phyloP scores from a whole-genome alignment of 2,329 filamentous ascomycete species.

The Harringtonia aguacate region DNA sequence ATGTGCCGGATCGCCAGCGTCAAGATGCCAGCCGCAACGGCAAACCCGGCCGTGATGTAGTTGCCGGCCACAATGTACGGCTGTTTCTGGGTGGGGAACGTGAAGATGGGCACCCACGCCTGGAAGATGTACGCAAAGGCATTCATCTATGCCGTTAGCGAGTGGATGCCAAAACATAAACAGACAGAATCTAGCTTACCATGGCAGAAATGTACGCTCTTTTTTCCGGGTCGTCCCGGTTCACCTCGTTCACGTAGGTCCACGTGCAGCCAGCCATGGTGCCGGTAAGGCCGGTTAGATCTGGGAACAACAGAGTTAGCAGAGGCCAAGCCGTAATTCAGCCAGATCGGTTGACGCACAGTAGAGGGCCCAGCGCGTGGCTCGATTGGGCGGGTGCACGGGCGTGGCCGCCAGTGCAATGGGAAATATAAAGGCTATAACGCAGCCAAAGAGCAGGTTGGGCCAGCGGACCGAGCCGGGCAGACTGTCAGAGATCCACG shows the following conservation, averaged over 20 bases:
- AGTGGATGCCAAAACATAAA: not conserved
- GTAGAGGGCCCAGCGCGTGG: conserved; percentile 14
- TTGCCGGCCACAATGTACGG: conserved; percentile 19
- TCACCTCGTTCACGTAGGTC: conserved; percentile 17
- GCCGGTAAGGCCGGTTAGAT: conserved; percentile 13
- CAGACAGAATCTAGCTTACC: conserved; percentile 6
- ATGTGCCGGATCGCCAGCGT: conserved; percentile 14
- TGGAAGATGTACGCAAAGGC: conserved; percentile 18
- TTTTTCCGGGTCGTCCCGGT: conserved; percentile 17
- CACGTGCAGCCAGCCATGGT: conserved; percentile 16
- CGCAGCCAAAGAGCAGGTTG: conserved; percentile 15
- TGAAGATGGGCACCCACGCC: conserved; percentile 19
- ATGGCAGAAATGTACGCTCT: conserved; percentile 17
- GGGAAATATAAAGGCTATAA: conserved; percentile 16
- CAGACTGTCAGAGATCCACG: conserved; percentile 17
- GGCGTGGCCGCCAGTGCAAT: conserved; percentile 15
- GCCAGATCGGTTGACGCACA: conserved; percentile 7
- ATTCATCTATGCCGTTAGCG: conserved; percentile 16
- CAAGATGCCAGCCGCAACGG: conserved; percentile 7
- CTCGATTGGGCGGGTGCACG: conserved; percentile 14
- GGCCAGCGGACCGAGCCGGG: conserved; percentile 16
- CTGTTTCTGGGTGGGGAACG: conserved; percentile 18
- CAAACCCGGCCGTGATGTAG: conserved; percentile 18
- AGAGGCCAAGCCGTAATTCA: no score
- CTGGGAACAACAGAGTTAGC: not conserved